Percentiles rank a stretch among this genome's conserved stretches.
phyloP scores from a whole-genome alignment of 2,329 filamentous ascomycete genomes.

The Aureobasidium leucospermi region DNA sequence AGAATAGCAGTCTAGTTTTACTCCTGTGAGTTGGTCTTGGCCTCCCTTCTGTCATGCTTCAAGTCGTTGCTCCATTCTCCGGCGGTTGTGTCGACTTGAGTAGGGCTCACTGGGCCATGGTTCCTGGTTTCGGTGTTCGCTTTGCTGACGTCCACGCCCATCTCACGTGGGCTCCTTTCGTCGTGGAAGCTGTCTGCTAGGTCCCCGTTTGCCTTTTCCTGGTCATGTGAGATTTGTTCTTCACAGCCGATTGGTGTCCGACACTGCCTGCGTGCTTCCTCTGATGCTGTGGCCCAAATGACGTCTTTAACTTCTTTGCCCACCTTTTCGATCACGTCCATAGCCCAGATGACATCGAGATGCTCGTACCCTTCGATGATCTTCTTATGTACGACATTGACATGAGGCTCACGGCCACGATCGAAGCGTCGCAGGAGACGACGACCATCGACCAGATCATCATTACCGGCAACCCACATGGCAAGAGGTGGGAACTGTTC shows the following conservation, averaged over 20 bases:
- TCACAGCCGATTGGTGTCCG: slow-evolving; percentile 60
- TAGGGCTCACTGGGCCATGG: slow-evolving; percentile 13
- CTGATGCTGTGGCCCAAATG: slow-evolving; percentile 67
- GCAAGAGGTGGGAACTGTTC: slow-evolving; percentile 73
- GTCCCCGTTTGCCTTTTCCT: neutral
- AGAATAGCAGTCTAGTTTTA: neutral
- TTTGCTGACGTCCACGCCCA: neutral
- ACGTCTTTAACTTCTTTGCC: slow-evolving; percentile 74
- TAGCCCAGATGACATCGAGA: slow-evolving; percentile 89
- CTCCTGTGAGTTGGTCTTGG: neutral
- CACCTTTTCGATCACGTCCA: slow-evolving; percentile 77
- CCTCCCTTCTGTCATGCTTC: neutral
- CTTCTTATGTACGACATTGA: slow-evolving; percentile 72
- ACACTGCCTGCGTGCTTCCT: slow-evolving; percentile 51
- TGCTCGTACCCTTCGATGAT: slow-evolving; percentile 86
- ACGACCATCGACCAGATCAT: slow-evolving; percentile 76
- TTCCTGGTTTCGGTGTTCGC: neutral
- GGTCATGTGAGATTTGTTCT: slow-evolving; percentile 22
- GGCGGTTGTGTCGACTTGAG: slow-evolving; percentile 15
- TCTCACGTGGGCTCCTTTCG: neutral
- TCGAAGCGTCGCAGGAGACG: slow-evolving; percentile 68
- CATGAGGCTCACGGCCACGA: slow-evolving; percentile 70
- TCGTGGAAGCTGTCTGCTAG: neutral
- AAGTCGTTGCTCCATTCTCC: slow-evolving; percentile 16
- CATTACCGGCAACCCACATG: slow-evolving; percentile 77